Percentiles rank a stretch among this genome's conserved stretches.
Evolutionary conservation across 352 stramenopile genomes (phyloP).

Genomic region (Phytopythium ostracodes): DNA sequence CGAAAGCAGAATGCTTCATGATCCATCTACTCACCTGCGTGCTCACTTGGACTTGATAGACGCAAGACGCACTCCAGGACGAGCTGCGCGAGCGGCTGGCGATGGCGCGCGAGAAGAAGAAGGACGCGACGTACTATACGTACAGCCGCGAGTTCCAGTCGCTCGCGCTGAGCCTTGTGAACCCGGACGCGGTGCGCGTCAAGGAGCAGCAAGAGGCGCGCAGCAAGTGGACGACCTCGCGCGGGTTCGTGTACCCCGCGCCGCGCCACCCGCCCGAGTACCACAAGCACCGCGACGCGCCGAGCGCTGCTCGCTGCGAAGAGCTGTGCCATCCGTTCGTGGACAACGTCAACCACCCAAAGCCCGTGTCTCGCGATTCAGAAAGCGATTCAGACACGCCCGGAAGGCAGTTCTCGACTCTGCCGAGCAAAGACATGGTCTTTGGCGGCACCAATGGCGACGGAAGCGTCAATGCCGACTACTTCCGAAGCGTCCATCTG

Average conservation of each 20-base stretch:
- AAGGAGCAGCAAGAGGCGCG: conserved; percentile 40
- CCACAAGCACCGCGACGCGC: conserved; percentile 58
- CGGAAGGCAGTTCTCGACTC: conserved; percentile 52
- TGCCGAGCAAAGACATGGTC: conserved; percentile 83
- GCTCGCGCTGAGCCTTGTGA: conserved; percentile 76
- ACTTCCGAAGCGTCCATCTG: conserved; percentile 86
- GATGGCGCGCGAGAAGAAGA: conserved; percentile 25
- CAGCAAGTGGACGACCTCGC: conserved; percentile 77
- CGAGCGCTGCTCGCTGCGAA: conserved; percentile 76
- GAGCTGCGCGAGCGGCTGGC: conserved; percentile 60
- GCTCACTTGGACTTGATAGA: conserved; percentile 24
- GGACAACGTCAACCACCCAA: conserved; percentile 75
- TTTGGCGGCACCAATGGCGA: conserved; percentile 85
- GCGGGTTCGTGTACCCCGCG: conserved; percentile 86
- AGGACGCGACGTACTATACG: conserved; percentile 69
- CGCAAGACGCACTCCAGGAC: conserved; percentile 82
- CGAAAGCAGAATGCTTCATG: background rate
- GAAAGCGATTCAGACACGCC: conserved; percentile 7
- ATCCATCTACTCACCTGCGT: background rate
- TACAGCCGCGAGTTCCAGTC: conserved; percentile 88
- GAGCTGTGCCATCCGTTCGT: conserved; percentile 81
- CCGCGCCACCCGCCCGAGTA: conserved; percentile 66
- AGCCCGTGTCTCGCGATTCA: conserved; percentile 45
- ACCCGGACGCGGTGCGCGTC: conserved; percentile 52
- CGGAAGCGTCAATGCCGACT: conserved; percentile 57